A percentile compares a stretch with the other conserved stretches of the same genome.
phyloP scores from a whole-genome alignment of 345 rosid species.

The Brassica rapa region DNA sequence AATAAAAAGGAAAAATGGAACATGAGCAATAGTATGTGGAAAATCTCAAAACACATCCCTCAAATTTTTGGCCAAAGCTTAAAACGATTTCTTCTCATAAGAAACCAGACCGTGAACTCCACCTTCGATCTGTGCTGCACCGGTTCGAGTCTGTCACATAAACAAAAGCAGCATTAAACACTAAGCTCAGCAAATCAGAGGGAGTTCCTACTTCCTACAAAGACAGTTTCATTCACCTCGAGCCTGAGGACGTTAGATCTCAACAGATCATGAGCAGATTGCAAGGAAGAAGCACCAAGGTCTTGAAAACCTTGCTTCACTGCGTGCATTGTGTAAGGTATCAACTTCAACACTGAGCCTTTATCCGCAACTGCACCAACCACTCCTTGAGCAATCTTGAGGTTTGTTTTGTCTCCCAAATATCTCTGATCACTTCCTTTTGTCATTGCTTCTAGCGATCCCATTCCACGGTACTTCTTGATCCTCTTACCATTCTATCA shows the following conservation, averaged over 20 bases:
- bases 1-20: background rate
- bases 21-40: background rate
- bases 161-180: slow-evolving; percentile 17
- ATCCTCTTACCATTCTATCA: slow-evolving; percentile 60
- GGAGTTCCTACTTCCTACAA: background rate
- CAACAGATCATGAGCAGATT: slow-evolving; percentile 73
- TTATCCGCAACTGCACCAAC: slow-evolving; percentile 95
- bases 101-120: slow-evolving; percentile 79
- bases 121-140: slow-evolving; percentile 94
- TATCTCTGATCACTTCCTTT: slow-evolving; percentile 95
- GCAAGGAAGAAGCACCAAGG: slow-evolving; percentile 80
- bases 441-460: slow-evolving; percentile 96
- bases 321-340: slow-evolving; percentile 95
- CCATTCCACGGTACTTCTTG: slow-evolving; percentile 95
- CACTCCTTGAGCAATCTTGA: slow-evolving; percentile 99
- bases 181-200: background rate
- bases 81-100: slow-evolving; percentile 63
- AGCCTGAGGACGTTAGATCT: slow-evolving; percentile 73
- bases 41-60: slow-evolving; percentile 3
- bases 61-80: slow-evolving; percentile 8
- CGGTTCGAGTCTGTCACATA: slow-evolving; percentile 65
- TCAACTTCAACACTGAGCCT: slow-evolving; percentile 80
- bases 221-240: slow-evolving; percentile 52
- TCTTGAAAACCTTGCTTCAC: slow-evolving; percentile 99
- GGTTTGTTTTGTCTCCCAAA: slow-evolving; percentile 74